Conservation (phyloP, 768 basidiomycete genomes). For the Porpolomopsis calyptriformis region DNA sequence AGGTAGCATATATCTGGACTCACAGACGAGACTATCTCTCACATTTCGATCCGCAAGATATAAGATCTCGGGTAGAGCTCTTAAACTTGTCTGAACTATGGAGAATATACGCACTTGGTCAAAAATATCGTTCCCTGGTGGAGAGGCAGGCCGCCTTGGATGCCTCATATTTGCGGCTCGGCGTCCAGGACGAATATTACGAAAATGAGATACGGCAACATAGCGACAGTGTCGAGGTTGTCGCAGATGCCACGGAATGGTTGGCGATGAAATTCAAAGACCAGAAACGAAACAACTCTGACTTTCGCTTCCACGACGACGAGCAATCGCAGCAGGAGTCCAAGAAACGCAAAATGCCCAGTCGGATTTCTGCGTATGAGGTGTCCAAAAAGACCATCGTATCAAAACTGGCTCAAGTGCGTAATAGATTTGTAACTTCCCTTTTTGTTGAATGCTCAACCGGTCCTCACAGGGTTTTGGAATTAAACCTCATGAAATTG, state of each 20-base stretch:
- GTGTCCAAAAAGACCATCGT: constrained; percentile 71
- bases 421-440: constrained; percentile 13
- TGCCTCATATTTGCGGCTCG: constrained; percentile 57
- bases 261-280: constrained; percentile 75
- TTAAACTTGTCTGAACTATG: constrained; percentile 76
- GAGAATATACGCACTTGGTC: constrained; percentile 82
- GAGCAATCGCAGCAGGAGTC: constrained; percentile 39
- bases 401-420: constrained; percentile 69
- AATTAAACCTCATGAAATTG: constrained; percentile 69
- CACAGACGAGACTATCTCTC: constrained; percentile 89
- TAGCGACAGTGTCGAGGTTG: constrained; percentile 76
- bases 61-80: constrained; percentile 55
- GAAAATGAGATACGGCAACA: constrained; percentile 54
- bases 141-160: constrained; percentile 59
- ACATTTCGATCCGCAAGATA: constrained; percentile 61
- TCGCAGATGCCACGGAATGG: constrained; percentile 90
- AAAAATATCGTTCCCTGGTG: constrained; percentile 78
- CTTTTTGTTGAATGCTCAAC: constrained; percentile 2
- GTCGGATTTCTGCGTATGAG: constrained; percentile 76
- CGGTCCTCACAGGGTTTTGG: constrained; percentile 59
- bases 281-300: constrained; percentile 49
- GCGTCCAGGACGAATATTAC: constrained; percentile 65
- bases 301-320: constrained; percentile 63
- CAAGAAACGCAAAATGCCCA: constrained; percentile 72
- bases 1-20: constrained; percentile 92